phyloP scores from a whole-genome alignment of 768 basidiomycete genomes.

The Agrocybe pediades region DNA sequence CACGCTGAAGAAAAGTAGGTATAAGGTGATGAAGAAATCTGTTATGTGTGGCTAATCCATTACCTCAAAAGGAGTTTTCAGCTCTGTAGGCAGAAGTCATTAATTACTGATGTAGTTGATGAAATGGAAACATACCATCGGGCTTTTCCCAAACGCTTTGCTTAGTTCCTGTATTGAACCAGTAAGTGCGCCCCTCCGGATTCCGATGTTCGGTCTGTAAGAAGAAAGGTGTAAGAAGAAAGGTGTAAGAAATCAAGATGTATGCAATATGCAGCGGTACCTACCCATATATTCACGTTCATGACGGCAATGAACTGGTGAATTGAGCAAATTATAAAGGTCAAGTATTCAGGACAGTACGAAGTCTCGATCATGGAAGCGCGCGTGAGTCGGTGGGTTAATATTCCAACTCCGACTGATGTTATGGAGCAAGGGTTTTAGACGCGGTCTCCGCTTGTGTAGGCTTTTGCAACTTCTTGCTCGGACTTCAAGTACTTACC shows the following conservation, averaged over 20 bases:
- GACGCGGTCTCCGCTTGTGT: too few species aligned
- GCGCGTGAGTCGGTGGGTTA: too few species aligned
- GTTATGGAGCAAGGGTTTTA: too few species aligned
- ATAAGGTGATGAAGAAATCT: conserved; percentile 10
- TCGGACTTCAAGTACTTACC: too few species aligned
- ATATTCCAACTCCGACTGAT: too few species aligned
- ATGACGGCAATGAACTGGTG: conserved; percentile 13
- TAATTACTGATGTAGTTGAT: background rate
- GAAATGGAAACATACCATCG: conserved; percentile 58
- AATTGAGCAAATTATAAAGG: background rate
- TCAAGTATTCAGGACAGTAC: background rate
- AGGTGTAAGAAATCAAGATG: background rate
- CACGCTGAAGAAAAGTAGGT: conserved; percentile 52
- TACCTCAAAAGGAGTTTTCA: conserved; percentile 93
- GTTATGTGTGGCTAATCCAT: conserved; percentile 15
- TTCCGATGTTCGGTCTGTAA: conserved; percentile 91
- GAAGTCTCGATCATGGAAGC: background rate
- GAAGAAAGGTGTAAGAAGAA: background rate
- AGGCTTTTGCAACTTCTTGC: too few species aligned
- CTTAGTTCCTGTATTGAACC: conserved; percentile 88
- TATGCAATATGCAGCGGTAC: conserved; percentile 11
- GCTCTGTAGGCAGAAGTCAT: conserved; percentile 44
- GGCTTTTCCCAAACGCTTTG: conserved; percentile 99
- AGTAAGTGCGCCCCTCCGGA: conserved; percentile 96
- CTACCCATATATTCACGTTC: conserved; percentile 40